Conservation (phyloP, 352 stramenopile species). For the Phytophthora megakarya region DNA sequence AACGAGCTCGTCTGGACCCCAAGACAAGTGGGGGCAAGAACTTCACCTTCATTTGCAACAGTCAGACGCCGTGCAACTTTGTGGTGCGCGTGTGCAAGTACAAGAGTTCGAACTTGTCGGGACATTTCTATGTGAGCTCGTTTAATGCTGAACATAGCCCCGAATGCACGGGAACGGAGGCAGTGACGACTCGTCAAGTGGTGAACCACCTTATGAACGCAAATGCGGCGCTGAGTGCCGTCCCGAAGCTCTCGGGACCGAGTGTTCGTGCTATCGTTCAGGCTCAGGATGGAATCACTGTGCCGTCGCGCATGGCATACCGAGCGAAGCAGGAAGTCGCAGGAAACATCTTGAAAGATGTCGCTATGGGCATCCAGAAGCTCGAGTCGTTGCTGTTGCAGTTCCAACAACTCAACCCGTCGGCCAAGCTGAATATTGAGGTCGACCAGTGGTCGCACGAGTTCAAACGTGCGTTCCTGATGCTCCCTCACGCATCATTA, state of each 20-base stretch:
- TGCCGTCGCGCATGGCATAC: conserved; percentile 48
- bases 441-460: conserved; percentile 37
- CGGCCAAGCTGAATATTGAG: conserved; percentile 34
- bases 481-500: conserved; percentile 42
- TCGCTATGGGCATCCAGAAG: conserved; percentile 45
- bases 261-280: conserved; percentile 47
- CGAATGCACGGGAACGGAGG: conserved; percentile 41
- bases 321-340: conserved; percentile 39
- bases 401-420: conserved; percentile 49
- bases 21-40: conserved; percentile 53
- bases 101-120: conserved; percentile 29
- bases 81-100: conserved; percentile 45
- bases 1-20: conserved; percentile 44
- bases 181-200: conserved; percentile 48
- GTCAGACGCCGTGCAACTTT: conserved; percentile 47
- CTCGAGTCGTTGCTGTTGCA: conserved; percentile 52
- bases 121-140: conserved; percentile 45
- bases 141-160: conserved; percentile 41
- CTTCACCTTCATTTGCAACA: conserved; percentile 55
- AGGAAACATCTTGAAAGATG: conserved; percentile 36
- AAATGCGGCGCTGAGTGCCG: conserved; percentile 31
- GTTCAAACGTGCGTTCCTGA: conserved; percentile 54
- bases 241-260: conserved; percentile 41
- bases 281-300: conserved; percentile 39
- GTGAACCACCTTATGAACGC: conserved; percentile 39